Evolutionary conservation across 2,329 filamentous ascomycete species (phyloP), one percentile per base, ranked within the genome.

Genomic region (Cryphonectria parasitica): DNA sequence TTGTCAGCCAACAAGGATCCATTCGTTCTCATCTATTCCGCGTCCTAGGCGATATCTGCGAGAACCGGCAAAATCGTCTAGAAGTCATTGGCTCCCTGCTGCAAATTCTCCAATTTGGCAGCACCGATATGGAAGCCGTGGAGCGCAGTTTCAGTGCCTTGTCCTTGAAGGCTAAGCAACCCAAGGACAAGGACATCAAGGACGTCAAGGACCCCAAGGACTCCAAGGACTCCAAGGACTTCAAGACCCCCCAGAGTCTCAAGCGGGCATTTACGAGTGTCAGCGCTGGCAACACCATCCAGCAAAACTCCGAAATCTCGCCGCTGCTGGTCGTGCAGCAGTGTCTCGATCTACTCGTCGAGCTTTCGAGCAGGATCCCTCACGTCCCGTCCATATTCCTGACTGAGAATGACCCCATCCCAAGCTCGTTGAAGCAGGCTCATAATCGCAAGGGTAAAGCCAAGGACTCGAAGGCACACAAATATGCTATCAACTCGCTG

Each of bases 311-410:
- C 6, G 96, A 98, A 77, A 92, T 97, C 58, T 98, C 96, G 5
- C 97, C 97, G 17, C 87, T 98, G 58, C 90, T 98, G 84, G 93
- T 99, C 67, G 94, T 98, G 11, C 95, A 98, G 79, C 97, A 99
- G 80, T 98, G 96, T 77, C 86, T 99, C 52, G 91, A 92, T 73
- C 90, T 96, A 2, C 86, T 99, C 15, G 92, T 92, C 60, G 94
- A 94, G 76, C 86, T 99, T 31, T 94, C 92, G 19, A 89, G 91
- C 73, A 92, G 92, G 79, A 98, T 97, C 76, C 89, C 90, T 45
- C 94, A 97, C 77, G 92, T 98, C 66, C 90, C 94, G 49, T 93
- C 91, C 73, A 92, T 98, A 78, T 99, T 99, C 86, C 82, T 99
- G 69, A 97, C 93, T 0, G 96, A 99, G 79, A 95, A 98, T 77